Conservation (phyloP, 164 flowering plant species). For the Berberis thunbergii region DNA sequence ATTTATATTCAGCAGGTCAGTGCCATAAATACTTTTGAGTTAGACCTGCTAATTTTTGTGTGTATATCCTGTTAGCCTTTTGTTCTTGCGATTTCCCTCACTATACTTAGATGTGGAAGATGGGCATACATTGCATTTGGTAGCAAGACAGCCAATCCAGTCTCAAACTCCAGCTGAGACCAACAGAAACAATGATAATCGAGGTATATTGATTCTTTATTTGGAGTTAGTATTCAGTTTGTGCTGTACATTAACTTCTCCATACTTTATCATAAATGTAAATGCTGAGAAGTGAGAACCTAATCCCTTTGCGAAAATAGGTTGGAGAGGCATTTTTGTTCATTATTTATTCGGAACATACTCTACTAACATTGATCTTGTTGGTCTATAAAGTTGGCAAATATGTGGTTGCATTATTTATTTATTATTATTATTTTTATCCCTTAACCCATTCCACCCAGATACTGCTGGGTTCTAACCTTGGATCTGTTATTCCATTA, state of each 20-base stretch:
- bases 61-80: background rate
- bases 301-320: no score
- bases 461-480: no score
- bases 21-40: background rate
- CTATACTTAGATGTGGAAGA: constrained; percentile 61
- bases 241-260: background rate
- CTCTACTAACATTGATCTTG: background rate
- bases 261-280: background rate
- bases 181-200: constrained; percentile 24
- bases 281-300: background rate
- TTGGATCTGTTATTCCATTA: no score
- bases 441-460: no score
- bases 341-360: background rate
- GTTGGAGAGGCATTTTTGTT: no score
- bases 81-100: constrained; percentile 18
- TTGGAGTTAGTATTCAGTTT: background rate
- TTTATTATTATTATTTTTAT: no score
- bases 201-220: constrained; percentile 29
- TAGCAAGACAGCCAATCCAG: constrained; percentile 69
- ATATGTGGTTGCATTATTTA: no score
- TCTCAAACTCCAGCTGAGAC: constrained; percentile 46
- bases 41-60: background rate
- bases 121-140: constrained; percentile 89
- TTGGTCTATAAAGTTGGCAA: background rate
- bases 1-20: no score